Evolutionary conservation across 1,139 yeast genomes (phyloP), one percentile per base, ranked within the genome.

Genomic region (Candida pseudoviswanathii): DNA sequence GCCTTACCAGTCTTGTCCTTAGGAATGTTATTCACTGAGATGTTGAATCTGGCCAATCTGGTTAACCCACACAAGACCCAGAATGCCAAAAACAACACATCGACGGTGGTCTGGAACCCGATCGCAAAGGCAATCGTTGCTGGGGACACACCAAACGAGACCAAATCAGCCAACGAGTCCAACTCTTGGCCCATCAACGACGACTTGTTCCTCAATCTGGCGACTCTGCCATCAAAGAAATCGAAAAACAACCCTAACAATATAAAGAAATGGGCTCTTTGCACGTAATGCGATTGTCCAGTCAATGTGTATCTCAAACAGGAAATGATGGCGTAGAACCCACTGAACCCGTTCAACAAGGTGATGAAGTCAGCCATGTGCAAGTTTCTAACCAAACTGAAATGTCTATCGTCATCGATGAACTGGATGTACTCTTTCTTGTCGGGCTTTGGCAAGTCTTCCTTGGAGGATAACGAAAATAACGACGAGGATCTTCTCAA

Each of bases 361-460:
- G 99, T 94, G 64, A 94, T 94, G 70, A 85, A 90, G 67, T 94
- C 99, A 2, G 99, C 99, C 85, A 92, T 78, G 67, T 94, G 98
- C 56, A 94, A 80, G 63, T 86, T 86, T 63, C 96, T 77, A 50
- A 87, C 68, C 75, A 87, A 78, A 44, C 88, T 83, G 58, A 88
- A 84, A 63, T 87, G 97, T 63, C 96, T 81, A 48, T 80, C 78
- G 66, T 91, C 97, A 46, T 84, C 81, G 50, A 90, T 83, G 64
- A 90, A 90, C 44, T 86, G 89, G 55, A 80, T 78, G 60, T 89
- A 86, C 64, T 89, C 97, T 37, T 78, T 78, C 57, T 84, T 86
- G 57, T 86, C 90, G 5, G 91, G 91, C 50, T 86, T 67, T 22
- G 80, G 80, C 50, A 74, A 66, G 47, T 70, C 73, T 51, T 68